phyloP scores from a whole-genome alignment of 345 rosid species.

The Eucalyptus albens region DNA sequence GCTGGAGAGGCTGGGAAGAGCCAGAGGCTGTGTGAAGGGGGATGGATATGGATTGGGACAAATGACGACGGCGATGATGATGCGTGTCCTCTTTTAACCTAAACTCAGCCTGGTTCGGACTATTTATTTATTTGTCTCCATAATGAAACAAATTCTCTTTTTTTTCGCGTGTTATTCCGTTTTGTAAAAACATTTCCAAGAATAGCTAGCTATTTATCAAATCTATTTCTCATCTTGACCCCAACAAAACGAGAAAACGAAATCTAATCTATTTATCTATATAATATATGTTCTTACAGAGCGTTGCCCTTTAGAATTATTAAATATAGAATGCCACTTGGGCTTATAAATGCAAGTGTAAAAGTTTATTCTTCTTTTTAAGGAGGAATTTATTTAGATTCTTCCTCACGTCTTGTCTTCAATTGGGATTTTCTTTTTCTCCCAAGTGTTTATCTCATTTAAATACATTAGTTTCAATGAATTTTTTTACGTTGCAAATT shows the following conservation, averaged over 20 bases:
- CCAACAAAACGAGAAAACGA: background rate
- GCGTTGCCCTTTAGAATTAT: background rate
- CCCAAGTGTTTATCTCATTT: background rate
- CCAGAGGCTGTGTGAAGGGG: background rate
- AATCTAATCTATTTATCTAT: background rate
- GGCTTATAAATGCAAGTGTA: background rate
- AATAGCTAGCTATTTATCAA: background rate
- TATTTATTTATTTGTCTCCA: background rate
- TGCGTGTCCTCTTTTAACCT: background rate
- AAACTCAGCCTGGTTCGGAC: background rate
- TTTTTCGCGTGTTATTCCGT: background rate
- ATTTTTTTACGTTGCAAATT: background rate
- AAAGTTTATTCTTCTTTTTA: background rate
- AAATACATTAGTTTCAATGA: background rate
- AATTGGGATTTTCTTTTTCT: background rate
- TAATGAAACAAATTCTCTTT: background rate
- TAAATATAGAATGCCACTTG: background rate
- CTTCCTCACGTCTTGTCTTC: background rate
- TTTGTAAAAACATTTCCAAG: background rate
- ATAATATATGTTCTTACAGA: background rate
- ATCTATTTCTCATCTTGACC: background rate
- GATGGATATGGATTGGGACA: background rate
- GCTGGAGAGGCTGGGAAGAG: background rate
- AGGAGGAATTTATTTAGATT: background rate
- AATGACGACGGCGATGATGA: background rate